Conservation (phyloP, 2,329 filamentous ascomycete genomes). For the Hypoxylon sp. region DNA sequence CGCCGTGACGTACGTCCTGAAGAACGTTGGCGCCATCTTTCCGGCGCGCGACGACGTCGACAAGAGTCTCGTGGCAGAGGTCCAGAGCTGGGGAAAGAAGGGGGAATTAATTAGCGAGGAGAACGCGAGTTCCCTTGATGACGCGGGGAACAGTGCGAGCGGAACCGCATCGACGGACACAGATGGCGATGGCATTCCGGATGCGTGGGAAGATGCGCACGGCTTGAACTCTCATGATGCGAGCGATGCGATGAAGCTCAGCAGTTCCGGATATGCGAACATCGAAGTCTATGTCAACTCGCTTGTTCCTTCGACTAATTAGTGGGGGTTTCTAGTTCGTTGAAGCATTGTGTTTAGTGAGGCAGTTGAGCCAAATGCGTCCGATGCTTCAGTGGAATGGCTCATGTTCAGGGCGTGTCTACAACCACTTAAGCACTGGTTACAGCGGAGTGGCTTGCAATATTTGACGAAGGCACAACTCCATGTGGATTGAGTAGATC, state of each 20-base stretch:
- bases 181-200: conserved; percentile 66
- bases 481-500: not conserved
- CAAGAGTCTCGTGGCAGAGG: conserved; percentile 58
- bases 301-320: conserved; percentile 54
- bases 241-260: conserved; percentile 60
- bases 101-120: conserved; percentile 64
- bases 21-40: conserved; percentile 59
- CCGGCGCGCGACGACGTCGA: conserved; percentile 63
- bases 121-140: conserved; percentile 57
- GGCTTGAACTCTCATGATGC: conserved; percentile 58
- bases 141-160: conserved; percentile 57
- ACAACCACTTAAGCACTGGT: no score
- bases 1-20: conserved; percentile 59
- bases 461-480: not conserved
- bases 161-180: conserved; percentile 60
- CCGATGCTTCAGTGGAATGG: no score
- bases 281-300: conserved; percentile 67
- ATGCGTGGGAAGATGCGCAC: conserved; percentile 62
- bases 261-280: conserved; percentile 61
- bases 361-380: no score
- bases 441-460: no score
- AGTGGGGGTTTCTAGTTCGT: not conserved
- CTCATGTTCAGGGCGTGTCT: no score
- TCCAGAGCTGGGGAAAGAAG: conserved; percentile 61
- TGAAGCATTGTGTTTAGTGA: no score